Base-by-base conservation (phyloP, 1,139 yeast species). In the Pichia sp. region DNA sequence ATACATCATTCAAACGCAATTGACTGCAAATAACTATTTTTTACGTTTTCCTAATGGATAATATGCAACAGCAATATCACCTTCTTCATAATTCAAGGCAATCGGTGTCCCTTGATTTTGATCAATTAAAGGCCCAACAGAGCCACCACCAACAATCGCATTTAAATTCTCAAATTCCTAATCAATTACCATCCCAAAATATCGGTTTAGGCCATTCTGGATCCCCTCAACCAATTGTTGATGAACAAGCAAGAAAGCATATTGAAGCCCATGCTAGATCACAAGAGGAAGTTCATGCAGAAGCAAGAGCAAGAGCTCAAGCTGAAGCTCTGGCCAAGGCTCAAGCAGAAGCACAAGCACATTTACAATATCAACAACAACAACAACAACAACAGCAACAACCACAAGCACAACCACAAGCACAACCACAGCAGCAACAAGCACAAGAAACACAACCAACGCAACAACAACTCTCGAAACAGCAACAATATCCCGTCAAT, bases 21-120 rank as follows among this genome's bases (percentile, higher is more conserved):
- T 18, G 18, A 18, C 18, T 18, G 18, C 18, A 18, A 18, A 18
- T 18, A 18, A 18, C 18, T 18, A 18, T 18, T 18, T 18, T 18
- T 18, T 18, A 18, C 18, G 32, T 8, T 30, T 30, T 30, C 32
- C 32, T 8, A 30, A 30, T n/a, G 5, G 36, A 8, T 26, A 36
- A 7, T n/a, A 46, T 48, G 44, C 56, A 56, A 36, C 52, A 53
- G 34, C 48, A 48, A 25, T 57, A 58, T 40, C 61, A 57, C 39
- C 42, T 55, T 25, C 49, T 58, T 33, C 55, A 58, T 42, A 58
- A 58, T 39, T 52, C 59, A 1, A 53, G 60, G 18, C 49, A 51
- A 5, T 53, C 59, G 0, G 47, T 56, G 25, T 55, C 58, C 11
- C 34, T 54, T 35, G 57, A 54, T 34, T 40, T 55, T 25, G 56